A percentile compares a stretch with the other conserved stretches of the same genome.
phyloP scores from a whole-genome alignment of 495 filamentous ascomycete species.

The Collariella sp. region DNA sequence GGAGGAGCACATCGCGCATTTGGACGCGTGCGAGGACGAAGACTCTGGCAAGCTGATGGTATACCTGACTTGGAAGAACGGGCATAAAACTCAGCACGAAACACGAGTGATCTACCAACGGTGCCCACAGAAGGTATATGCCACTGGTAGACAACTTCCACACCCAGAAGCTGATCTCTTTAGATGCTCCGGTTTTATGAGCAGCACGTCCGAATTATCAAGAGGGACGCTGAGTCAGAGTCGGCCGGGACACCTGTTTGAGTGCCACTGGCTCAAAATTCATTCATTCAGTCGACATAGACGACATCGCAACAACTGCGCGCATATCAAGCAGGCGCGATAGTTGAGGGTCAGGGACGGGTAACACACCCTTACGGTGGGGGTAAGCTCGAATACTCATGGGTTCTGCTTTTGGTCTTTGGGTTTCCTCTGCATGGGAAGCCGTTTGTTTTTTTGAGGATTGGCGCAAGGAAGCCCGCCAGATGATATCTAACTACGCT shows the following conservation, averaged over 20 bases:
- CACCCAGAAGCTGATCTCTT: slow-evolving; percentile 1
- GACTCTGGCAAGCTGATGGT: slow-evolving; percentile 40
- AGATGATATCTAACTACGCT: too few relatives aligned
- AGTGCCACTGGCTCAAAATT: not conserved
- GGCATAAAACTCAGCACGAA: slow-evolving; percentile 51
- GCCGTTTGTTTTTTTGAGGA: not conserved
- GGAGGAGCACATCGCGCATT: slow-evolving; percentile 47
- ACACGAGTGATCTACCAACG: slow-evolving; percentile 47
- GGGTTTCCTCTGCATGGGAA: not conserved
- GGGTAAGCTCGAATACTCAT: too few relatives aligned
- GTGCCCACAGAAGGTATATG: slow-evolving; percentile 51
- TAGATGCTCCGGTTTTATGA: slow-evolving; percentile 58
- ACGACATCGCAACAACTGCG: not conserved
- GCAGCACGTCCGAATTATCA: slow-evolving; percentile 45
- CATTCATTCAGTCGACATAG: not conserved
- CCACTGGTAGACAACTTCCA: too few relatives aligned
- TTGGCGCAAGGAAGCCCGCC: not conserved
- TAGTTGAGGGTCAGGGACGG: too few relatives aligned
- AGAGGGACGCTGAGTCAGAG: slow-evolving; percentile 16
- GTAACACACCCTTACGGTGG: too few relatives aligned
- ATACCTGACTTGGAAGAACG: slow-evolving; percentile 48
- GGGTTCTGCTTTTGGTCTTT: too few relatives aligned
- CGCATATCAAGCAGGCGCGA: too few relatives aligned
- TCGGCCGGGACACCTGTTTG: not conserved
- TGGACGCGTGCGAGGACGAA: slow-evolving; percentile 51